Evolutionary conservation across 257 asterid genomes (phyloP), one percentile per base, ranked within the genome.

Genomic region (Solanum virginianum): DNA sequence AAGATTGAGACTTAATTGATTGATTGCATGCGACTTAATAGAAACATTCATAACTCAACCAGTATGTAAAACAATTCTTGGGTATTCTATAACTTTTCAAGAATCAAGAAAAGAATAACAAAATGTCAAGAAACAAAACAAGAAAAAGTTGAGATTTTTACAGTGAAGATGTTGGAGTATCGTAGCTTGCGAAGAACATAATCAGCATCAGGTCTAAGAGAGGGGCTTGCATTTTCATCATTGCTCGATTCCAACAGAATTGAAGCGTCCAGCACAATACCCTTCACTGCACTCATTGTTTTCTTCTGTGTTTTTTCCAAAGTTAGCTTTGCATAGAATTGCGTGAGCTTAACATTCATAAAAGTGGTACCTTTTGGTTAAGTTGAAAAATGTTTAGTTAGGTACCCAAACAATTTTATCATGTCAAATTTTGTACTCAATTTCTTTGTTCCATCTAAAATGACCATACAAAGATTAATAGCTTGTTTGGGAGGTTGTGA

Each of bases 131-230:
- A 26, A 36, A 29, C 20, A 15, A 60, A 63, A 16, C 11, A 63
- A 43, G 8, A 43, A 47, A 83, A 53, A 15, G 22, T 49, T 26
- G 22, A 49, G 26, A 45, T 53, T 81, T 53, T 81, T 92, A 93
- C 98, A 9, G 89, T 85, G 26, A 89, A 91, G 86, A 94, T 90
- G 81, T 90, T 90, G 90, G 95, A 93, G 92, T 95, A 89, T 60
- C 90, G 94, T 29, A 95, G 95, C 88, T 86, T 91, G 85, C 94
- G 93, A 74, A 95, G 97, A 85, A 95, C 82, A 89, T 84, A 86
- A 83, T 88, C 90, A 74, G 96, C 98, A 41, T 86, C 90, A 6
- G 90, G 87, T 5, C 83, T 57, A 81, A 93, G 89, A 74, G 77
- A 66, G 71, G 88, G 36, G 22, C 56, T 89, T 80, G 84, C 92